Evolutionary conservation across 164 flowering plant species (phyloP).

Genomic region (Chimonanthus salicifolius): DNA sequence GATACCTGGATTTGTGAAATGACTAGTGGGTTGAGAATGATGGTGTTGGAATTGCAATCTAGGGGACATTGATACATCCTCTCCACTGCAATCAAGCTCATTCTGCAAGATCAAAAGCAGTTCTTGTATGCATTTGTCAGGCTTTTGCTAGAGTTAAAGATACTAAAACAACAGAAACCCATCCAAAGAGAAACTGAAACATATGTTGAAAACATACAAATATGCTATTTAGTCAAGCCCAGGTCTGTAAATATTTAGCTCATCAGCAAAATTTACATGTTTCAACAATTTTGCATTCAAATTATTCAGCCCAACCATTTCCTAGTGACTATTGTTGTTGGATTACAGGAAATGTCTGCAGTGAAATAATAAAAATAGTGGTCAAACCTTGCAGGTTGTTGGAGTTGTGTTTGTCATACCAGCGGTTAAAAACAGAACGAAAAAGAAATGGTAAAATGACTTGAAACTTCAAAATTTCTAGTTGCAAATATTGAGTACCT

Average conservation of each 20-base stretch:
- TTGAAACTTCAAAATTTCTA: too few relatives aligned
- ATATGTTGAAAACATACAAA: neutral
- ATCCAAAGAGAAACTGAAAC: neutral
- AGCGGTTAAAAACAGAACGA: too few relatives aligned
- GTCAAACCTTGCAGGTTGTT: too few relatives aligned
- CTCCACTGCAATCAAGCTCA: constrained; percentile 61
- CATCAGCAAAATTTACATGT: neutral
- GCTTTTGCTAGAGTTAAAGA: neutral
- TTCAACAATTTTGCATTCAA: too few relatives aligned
- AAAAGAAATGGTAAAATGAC: too few relatives aligned
- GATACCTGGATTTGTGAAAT: constrained; percentile 17
- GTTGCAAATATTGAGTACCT: too few relatives aligned
- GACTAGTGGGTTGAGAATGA: constrained; percentile 24
- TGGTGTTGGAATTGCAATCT: constrained; percentile 41
- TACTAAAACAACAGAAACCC: neutral
- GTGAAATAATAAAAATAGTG: too few relatives aligned
- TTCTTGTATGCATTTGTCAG: neutral
- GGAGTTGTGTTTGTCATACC: too few relatives aligned
- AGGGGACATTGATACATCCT: constrained; percentile 62
- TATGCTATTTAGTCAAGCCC: too few relatives aligned
- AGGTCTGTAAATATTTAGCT: neutral
- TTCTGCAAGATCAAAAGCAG: constrained; percentile 36
- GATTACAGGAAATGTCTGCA: too few relatives aligned
- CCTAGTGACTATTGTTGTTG: too few relatives aligned
- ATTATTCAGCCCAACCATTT: too few relatives aligned